Evolutionary conservation across 2,329 filamentous ascomycete genomes (phyloP).

Genomic region (Pyrenochaeta sp.): DNA sequence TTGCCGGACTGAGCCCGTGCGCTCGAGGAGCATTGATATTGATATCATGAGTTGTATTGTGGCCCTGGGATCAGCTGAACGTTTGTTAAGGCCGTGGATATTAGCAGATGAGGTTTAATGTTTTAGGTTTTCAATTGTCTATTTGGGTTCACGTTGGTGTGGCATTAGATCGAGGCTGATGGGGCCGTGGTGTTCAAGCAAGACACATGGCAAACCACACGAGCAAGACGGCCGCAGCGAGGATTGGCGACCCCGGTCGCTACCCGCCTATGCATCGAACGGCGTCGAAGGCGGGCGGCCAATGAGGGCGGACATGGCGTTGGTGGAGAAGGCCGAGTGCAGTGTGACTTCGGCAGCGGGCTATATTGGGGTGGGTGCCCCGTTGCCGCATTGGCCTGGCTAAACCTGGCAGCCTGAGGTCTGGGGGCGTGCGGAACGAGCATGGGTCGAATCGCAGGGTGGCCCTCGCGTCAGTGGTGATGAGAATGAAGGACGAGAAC

Average conservation of each 20-base stretch:
- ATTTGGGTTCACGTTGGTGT: not conserved
- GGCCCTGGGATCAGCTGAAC: conserved; percentile 2
- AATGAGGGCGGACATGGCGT: conserved; percentile 4
- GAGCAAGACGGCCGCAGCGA: not conserved
- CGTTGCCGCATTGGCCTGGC: conserved; percentile 3
- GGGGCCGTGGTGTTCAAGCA: not conserved
- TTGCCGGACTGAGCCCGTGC: conserved; percentile 7
- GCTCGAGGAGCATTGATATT: conserved; percentile 2
- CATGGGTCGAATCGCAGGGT: conserved; percentile 1
- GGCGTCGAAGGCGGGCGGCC: conserved; percentile 3
- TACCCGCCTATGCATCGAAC: conserved; percentile 4
- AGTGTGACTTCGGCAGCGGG: conserved; percentile 1
- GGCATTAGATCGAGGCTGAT: no score
- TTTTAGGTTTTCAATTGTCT: not conserved
- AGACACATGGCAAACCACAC: not conserved
- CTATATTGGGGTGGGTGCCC: conserved; percentile 1
- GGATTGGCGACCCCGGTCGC: conserved; percentile 1
- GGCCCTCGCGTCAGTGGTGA: not conserved
- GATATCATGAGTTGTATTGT: conserved; percentile 1
- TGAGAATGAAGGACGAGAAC: not conserved
- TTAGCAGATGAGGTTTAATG: not conserved
- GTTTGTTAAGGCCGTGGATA: not conserved
- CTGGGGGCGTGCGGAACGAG: conserved; percentile 2
- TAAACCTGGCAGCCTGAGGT: conserved; percentile 8
- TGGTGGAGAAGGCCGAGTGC: conserved; percentile 1